Conservation (phyloP, 2,329 filamentous ascomycete genomes). For the Helotiales sp. region DNA sequence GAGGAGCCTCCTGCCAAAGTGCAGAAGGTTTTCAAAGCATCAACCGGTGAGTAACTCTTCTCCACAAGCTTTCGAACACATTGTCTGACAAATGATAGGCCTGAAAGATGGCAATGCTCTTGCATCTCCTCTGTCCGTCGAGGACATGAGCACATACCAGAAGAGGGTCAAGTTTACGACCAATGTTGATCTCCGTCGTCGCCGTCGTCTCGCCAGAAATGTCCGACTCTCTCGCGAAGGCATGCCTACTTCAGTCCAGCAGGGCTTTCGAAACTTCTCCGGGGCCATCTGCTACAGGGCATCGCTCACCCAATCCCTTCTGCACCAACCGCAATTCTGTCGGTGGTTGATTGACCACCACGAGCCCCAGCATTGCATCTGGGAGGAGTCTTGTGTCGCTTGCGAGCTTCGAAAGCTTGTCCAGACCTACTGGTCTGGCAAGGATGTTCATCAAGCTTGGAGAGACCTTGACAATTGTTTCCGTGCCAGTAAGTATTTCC, state of each 20-base stretch:
- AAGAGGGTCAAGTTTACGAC: neutral
- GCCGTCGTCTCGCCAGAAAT: neutral
- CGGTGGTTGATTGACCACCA: conserved; percentile 33
- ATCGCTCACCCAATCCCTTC: conserved; percentile 35
- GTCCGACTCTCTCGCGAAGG: conserved; percentile 8
- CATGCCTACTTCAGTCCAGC: conserved; percentile 27
- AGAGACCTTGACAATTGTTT: conserved; percentile 17
- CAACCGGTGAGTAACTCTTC: neutral
- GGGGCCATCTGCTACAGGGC: conserved; percentile 36
- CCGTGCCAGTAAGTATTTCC: conserved; percentile 9
- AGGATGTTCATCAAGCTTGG: conserved; percentile 7
- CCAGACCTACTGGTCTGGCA: conserved; percentile 21
- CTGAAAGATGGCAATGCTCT: neutral
- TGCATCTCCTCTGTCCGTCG: neutral
- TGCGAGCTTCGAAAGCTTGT: conserved; percentile 17
- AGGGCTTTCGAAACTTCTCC: conserved; percentile 32
- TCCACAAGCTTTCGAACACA: too few species aligned
- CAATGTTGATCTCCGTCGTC: neutral
- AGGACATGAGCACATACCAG: neutral
- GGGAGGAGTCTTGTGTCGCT: conserved; percentile 7
- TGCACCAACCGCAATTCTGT: conserved; percentile 36
- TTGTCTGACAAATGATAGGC: neutral
- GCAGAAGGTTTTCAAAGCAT: neutral
- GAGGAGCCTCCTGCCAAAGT: neutral
- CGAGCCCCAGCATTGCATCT: conserved; percentile 25